A percentile compares a stretch with the other conserved stretches of the same genome.
phyloP scores from a whole-genome alignment of 2,329 filamentous ascomycete species.

The Cryphonectria naterciae region DNA sequence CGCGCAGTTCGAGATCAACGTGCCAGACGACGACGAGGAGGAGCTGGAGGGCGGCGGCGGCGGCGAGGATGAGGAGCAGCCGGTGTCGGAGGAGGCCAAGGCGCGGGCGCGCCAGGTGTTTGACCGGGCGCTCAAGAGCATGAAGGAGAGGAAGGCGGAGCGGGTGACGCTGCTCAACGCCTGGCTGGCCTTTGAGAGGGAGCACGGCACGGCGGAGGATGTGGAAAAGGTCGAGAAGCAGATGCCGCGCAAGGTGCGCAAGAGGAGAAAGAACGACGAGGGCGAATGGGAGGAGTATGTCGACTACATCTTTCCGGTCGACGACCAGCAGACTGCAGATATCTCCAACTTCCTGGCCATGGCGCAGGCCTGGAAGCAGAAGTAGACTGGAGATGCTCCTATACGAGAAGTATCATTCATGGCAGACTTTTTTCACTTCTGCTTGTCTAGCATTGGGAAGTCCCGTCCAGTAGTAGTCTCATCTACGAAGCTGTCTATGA shows the following conservation, averaged over 20 bases:
- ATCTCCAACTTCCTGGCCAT: slow-evolving; percentile 82
- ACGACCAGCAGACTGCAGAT: slow-evolving; percentile 84
- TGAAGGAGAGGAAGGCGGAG: slow-evolving; percentile 93
- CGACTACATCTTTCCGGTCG: slow-evolving; percentile 95
- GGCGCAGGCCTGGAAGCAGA: slow-evolving; percentile 87
- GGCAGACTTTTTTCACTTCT: background rate
- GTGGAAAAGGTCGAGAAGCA: slow-evolving; percentile 84
- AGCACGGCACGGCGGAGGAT: slow-evolving; percentile 76
- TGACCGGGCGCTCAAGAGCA: slow-evolving; percentile 78
- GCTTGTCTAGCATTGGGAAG: background rate
- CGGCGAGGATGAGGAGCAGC: slow-evolving; percentile 67
- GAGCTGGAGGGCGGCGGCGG: slow-evolving; percentile 45
- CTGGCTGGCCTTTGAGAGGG: slow-evolving; percentile 90
- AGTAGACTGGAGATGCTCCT: slow-evolving; percentile 30
- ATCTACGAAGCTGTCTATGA: no score
- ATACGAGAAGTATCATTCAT: background rate
- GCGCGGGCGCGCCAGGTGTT: slow-evolving; percentile 81
- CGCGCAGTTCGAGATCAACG: slow-evolving; percentile 96
- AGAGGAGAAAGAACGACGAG: slow-evolving; percentile 87
- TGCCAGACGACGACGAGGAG: slow-evolving; percentile 72
- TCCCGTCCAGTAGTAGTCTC: no score
- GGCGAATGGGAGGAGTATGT: slow-evolving; percentile 95
- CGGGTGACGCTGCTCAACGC: slow-evolving; percentile 88
- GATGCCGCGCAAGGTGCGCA: slow-evolving; percentile 93
- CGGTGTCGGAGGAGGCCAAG: slow-evolving; percentile 82